These are phyloP conservation scores for Collybia nuda DNA, from an alignment of 768 basidiomycete genomes.

Conservation along the genomic window DNA sequence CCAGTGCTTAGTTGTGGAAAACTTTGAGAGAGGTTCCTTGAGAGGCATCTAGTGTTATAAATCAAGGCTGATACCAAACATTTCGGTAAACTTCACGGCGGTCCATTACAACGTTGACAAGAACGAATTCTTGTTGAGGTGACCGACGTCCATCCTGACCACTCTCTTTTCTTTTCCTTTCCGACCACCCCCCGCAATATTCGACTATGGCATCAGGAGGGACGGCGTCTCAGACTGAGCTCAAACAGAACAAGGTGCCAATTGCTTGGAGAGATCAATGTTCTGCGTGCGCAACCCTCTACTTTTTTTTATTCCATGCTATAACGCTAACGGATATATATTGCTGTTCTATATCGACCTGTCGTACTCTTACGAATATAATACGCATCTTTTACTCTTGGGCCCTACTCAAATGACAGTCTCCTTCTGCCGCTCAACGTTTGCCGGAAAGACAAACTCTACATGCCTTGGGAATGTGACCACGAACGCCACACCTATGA, in stretches of 20 bases:
- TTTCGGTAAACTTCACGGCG: not conserved
- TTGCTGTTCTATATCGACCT: conserved; percentile 2
- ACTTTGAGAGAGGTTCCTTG: too few relatives aligned
- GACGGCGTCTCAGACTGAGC: conserved; percentile 80
- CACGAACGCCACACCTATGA: conserved; percentile 86
- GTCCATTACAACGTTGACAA: not conserved
- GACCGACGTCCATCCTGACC: not conserved
- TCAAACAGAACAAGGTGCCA: conserved; percentile 75
- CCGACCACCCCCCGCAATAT: not conserved
- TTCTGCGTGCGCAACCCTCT: conserved; percentile 68
- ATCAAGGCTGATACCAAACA: too few relatives aligned
- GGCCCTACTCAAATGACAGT: conserved; percentile 34
- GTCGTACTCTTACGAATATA: not conserved
- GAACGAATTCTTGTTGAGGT: not conserved
- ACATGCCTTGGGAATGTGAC: conserved; percentile 93
- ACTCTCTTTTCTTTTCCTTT: too few relatives aligned
- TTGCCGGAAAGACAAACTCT: conserved; percentile 76
- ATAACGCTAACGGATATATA: conserved; percentile 4
- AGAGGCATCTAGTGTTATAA: too few relatives aligned
- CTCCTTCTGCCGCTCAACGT: conserved; percentile 85
- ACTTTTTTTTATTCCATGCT: not conserved
- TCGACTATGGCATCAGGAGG: conserved; percentile 64
- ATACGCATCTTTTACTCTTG: not conserved
- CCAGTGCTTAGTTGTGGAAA: too few relatives aligned
- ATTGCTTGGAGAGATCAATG: conserved; percentile 88